phyloP scores from a whole-genome alignment of 441 rosid species.

The Rhodomyrtus psidioides region DNA sequence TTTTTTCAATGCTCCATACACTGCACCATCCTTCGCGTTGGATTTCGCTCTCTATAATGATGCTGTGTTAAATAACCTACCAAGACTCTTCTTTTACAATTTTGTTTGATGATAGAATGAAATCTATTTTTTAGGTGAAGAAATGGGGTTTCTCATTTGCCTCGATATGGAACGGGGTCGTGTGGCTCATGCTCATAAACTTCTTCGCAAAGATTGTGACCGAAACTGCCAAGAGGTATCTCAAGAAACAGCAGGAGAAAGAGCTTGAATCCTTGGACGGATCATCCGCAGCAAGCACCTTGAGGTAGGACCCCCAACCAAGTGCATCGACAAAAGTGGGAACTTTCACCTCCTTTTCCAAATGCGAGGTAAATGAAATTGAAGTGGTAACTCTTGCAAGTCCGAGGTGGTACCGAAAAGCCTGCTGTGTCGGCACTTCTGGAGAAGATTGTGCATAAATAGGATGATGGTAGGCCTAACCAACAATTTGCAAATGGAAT shows the following conservation, averaged over 20 bases:
- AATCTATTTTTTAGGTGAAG: constrained; percentile 33
- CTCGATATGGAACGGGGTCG: constrained; percentile 79
- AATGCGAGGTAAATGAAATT: not conserved
- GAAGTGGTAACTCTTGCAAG: not conserved
- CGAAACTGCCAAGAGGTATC: constrained; percentile 69
- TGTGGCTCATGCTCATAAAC: constrained; percentile 57
- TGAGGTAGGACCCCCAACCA: constrained; percentile 13
- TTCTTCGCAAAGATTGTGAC: constrained; percentile 86
- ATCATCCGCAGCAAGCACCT: constrained; percentile 14
- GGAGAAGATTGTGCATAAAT: not conserved
- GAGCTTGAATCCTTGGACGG: constrained; percentile 37
- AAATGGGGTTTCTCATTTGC: constrained; percentile 84
- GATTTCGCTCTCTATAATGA: not conserved
- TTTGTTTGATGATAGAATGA: not conserved
- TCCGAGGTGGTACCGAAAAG: not conserved
- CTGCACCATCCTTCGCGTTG: not conserved
- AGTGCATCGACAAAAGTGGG: not conserved
- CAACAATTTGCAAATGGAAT: not conserved
- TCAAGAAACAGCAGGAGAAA: constrained; percentile 65
- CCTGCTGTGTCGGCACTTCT: not conserved
- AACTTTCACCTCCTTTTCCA: not conserved
- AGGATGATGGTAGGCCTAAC: not conserved
- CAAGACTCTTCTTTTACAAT: not conserved
- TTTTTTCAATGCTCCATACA: not conserved
- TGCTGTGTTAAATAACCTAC: not conserved